phyloP scores from a whole-genome alignment of 805 yeast genomes.

The Hanseniaspora mollemarum region DNA sequence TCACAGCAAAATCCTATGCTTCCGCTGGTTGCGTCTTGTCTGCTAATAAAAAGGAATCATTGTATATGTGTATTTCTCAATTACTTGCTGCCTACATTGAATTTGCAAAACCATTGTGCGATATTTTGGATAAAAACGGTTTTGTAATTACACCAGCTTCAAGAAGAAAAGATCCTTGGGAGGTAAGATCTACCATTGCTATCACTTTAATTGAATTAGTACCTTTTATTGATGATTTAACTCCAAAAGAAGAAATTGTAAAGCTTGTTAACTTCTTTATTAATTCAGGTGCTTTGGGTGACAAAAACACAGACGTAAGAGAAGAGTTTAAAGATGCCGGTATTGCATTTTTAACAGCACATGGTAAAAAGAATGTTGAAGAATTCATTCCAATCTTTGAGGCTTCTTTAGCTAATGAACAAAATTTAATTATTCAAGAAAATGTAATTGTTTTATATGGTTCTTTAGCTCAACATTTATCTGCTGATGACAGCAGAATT shows the following conservation, averaged over 20 bases:
- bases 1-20: constrained; percentile 56
- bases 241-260: constrained; percentile 44
- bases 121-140: constrained; percentile 69
- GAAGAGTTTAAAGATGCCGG: constrained; percentile 88
- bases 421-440: constrained; percentile 48
- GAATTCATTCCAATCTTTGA: constrained; percentile 73
- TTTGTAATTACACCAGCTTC: constrained; percentile 51
- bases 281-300: constrained; percentile 58
- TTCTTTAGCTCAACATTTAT: constrained; percentile 75
- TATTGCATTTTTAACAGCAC: constrained; percentile 49
- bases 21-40: constrained; percentile 41
- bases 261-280: constrained; percentile 53
- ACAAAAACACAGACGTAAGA: constrained; percentile 57
- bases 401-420: constrained; percentile 35
- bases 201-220: constrained; percentile 40
- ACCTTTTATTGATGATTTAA: constrained; percentile 11
- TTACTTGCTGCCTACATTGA: constrained; percentile 47
- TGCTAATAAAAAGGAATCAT: constrained; percentile 23
- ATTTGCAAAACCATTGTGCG: constrained; percentile 63
- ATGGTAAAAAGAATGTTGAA: constrained; percentile 62
- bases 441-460: constrained; percentile 82
- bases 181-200: constrained; percentile 72
- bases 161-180: constrained; percentile 69
- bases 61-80: constrained; percentile 31
- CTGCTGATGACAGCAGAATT: constrained; percentile 53